Evolutionary conservation across 495 filamentous ascomycete genomes (phyloP).

Genomic region (Xylaria bambusicola): DNA sequence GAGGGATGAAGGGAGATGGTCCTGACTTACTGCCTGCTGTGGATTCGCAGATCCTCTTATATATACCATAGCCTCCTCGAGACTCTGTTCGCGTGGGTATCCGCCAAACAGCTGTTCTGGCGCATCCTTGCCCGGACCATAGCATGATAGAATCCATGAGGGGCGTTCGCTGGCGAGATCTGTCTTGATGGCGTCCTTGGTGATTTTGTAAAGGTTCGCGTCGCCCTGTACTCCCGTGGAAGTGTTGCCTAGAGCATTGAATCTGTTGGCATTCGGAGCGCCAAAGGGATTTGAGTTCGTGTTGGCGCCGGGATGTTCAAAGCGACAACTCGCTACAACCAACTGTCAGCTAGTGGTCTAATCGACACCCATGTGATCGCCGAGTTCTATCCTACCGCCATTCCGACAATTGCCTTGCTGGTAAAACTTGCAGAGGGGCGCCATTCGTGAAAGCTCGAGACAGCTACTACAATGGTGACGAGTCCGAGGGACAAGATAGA

Average conservation of each 20-base stretch:
- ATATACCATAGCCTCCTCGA: constrained; percentile 75
- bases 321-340: constrained; percentile 44
- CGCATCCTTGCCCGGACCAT: constrained; percentile 69
- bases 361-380: too few species aligned
- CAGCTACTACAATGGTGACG: not conserved
- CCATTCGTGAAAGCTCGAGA: constrained; percentile 14
- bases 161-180: constrained; percentile 73
- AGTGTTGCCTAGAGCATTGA: constrained; percentile 30
- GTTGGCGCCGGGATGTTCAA: constrained; percentile 44
- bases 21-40: constrained; percentile 57
- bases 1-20: not conserved
- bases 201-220: constrained; percentile 50
- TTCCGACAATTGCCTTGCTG: constrained; percentile 72
- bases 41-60: constrained; percentile 65
- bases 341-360: not conserved
- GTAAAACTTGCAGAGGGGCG: constrained; percentile 66
- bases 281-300: constrained; percentile 27
- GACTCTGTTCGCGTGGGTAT: constrained; percentile 73
- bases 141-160: constrained; percentile 81
- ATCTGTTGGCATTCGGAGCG: constrained; percentile 36
- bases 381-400: constrained; percentile 52
- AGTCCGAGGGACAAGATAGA: too few species aligned
- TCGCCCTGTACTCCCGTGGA: constrained; percentile 19
- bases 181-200: constrained; percentile 54
- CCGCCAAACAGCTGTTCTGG: constrained; percentile 82